These are phyloP conservation scores for Amanita thiersii DNA, from an alignment of 768 basidiomycete genomes.

Conservation along the genomic window DNA sequence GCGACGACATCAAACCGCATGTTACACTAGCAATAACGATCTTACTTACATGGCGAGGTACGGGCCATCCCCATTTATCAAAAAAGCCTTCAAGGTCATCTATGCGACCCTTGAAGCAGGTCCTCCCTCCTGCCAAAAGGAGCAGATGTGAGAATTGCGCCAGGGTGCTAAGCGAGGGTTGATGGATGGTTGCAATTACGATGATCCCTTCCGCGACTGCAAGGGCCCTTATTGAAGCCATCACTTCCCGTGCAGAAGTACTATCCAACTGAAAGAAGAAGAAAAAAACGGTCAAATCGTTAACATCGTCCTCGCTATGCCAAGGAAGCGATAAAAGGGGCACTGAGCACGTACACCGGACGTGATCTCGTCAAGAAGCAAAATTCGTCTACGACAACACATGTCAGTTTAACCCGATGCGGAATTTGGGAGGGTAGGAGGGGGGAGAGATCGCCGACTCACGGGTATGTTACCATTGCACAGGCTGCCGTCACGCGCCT, in stretches of 20 bases:
- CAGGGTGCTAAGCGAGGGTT: slow-evolving; percentile 55
- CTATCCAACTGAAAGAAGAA: slow-evolving; percentile 32
- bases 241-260: slow-evolving; percentile 33
- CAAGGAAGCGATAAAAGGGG: not conserved
- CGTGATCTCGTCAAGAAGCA: slow-evolving; percentile 59
- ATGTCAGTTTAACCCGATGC: too few relatives aligned
- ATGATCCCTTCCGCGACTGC: slow-evolving; percentile 42
- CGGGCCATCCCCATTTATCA: slow-evolving; percentile 29
- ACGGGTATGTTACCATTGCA: slow-evolving; percentile 50
- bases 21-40: slow-evolving; percentile 10
- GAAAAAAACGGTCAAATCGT: too few relatives aligned
- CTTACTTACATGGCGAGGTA: slow-evolving; percentile 24
- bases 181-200: slow-evolving; percentile 61
- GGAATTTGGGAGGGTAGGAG: too few relatives aligned
- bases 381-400: slow-evolving; percentile 29
- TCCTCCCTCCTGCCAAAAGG: slow-evolving; percentile 46
- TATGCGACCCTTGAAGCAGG: slow-evolving; percentile 33
- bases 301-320: too few relatives aligned
- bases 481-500: slow-evolving; percentile 54
- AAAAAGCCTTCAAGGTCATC: slow-evolving; percentile 32
- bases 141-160: slow-evolving; percentile 51
- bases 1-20: not conserved
- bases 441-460: slow-evolving; percentile 10
- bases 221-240: slow-evolving; percentile 34
- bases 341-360: slow-evolving; percentile 28